Conservation (phyloP, 2,329 filamentous ascomycete species). For the Camillea tinctor region DNA sequence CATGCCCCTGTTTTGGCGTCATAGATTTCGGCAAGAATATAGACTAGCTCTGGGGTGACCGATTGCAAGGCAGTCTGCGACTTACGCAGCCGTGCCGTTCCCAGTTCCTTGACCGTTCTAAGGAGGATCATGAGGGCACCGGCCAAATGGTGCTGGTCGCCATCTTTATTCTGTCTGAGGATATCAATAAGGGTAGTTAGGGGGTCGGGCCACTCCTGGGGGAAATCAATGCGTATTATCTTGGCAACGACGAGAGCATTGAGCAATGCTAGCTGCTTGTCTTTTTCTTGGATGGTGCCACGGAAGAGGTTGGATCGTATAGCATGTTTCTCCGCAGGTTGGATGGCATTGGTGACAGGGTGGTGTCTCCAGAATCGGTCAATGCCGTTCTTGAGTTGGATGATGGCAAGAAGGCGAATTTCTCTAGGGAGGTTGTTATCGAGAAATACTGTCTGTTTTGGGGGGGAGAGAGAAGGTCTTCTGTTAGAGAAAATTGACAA, state of each 20-base stretch:
- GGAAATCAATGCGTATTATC: slow-evolving; percentile 86
- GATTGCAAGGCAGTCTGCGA: slow-evolving; percentile 76
- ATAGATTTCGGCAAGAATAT: slow-evolving; percentile 76
- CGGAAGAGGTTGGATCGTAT: slow-evolving; percentile 76
- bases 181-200: slow-evolving; percentile 60
- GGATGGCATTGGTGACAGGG: slow-evolving; percentile 61
- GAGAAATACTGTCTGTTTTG: slow-evolving; percentile 72
- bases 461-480: background rate
- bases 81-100: slow-evolving; percentile 72
- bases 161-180: slow-evolving; percentile 57
- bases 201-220: slow-evolving; percentile 74
- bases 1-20: slow-evolving; percentile 69
- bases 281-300: slow-evolving; percentile 73
- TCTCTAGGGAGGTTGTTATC: slow-evolving; percentile 74
- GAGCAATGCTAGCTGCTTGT: slow-evolving; percentile 75
- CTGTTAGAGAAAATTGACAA: slow-evolving; percentile 5
- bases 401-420: slow-evolving; percentile 84
- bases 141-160: slow-evolving; percentile 64
- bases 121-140: slow-evolving; percentile 76
- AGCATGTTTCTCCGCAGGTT: slow-evolving; percentile 70
- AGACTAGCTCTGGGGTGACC: slow-evolving; percentile 80
- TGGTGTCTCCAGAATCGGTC: slow-evolving; percentile 87
- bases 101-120: slow-evolving; percentile 86
- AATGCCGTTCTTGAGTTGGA: slow-evolving; percentile 94
- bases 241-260: slow-evolving; percentile 88